These are phyloP conservation scores for Salix caprea DNA, from an alignment of 345 rosid species.

Conservation along the genomic window DNA sequence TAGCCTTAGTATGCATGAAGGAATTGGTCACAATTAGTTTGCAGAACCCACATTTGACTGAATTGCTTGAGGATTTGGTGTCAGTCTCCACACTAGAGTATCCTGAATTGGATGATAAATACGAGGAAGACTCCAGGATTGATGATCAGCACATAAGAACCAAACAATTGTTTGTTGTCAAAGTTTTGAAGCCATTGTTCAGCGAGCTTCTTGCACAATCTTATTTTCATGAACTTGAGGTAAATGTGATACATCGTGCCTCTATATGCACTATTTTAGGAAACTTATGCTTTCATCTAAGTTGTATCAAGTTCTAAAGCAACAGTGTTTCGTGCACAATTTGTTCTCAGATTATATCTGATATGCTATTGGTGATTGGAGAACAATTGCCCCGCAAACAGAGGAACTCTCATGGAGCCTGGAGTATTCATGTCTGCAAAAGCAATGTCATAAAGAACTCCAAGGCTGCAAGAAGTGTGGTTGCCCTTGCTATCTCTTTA, in stretches of 20 bases:
- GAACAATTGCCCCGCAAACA: constrained; percentile 46
- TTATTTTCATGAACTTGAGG: constrained; percentile 55
- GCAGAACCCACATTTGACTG: constrained; percentile 31
- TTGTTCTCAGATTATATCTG: constrained; percentile 56
- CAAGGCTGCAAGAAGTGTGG: constrained; percentile 47
- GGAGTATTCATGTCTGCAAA: constrained; percentile 59
- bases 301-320: constrained; percentile 6
- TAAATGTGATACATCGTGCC: constrained; percentile 15
- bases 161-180: constrained; percentile 42
- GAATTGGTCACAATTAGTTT: constrained; percentile 49
- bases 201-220: constrained; percentile 46
- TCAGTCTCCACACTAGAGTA: constrained; percentile 39
- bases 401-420: constrained; percentile 57
- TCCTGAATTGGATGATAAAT: constrained; percentile 35
- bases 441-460: constrained; percentile 37
- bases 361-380: constrained; percentile 43
- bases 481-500: constrained; percentile 46
- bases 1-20: constrained; percentile 63
- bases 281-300: constrained; percentile 5
- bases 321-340: neutral
- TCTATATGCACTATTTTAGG: neutral
- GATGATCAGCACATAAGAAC: constrained; percentile 46
- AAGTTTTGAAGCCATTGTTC: constrained; percentile 51
- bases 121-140: constrained; percentile 30
- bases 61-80: constrained; percentile 57